Conservation (phyloP, 352 stramenopile species). For the Halophytophthora batemanensis region DNA sequence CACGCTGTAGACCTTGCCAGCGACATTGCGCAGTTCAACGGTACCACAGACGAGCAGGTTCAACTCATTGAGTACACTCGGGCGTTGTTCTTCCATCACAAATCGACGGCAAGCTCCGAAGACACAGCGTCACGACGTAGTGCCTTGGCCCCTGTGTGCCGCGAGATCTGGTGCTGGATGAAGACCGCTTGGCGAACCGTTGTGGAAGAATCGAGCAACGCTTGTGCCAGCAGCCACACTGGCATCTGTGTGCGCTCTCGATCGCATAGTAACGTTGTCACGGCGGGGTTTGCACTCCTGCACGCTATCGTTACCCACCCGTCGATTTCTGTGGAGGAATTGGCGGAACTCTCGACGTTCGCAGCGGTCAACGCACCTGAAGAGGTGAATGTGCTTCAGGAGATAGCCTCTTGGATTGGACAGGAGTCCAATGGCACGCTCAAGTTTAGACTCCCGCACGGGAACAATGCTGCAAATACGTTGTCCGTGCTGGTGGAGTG, state of each 20-base stretch:
- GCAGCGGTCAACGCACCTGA: neutral
- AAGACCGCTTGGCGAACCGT: constrained; percentile 12
- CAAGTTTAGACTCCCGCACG: neutral
- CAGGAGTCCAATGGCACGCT: neutral
- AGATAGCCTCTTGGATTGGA: constrained; percentile 10
- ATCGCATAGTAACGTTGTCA: constrained; percentile 12
- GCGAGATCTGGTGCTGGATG: constrained; percentile 29
- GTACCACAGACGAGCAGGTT: constrained; percentile 30
- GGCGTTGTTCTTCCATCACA: constrained; percentile 14
- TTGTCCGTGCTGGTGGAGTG: constrained; percentile 6
- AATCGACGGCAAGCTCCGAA: constrained; percentile 3
- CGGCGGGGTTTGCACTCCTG: constrained; percentile 10
- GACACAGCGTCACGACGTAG: neutral
- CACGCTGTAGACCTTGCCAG: constrained; percentile 29
- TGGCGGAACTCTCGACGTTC: constrained; percentile 16
- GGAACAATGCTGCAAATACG: neutral
- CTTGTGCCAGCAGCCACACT: neutral
- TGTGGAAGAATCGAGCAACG: neutral
- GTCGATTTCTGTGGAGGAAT: constrained; percentile 13
- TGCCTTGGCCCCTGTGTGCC: constrained; percentile 16
- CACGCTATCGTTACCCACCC: constrained; percentile 13
- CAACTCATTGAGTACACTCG: constrained; percentile 32
- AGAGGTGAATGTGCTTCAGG: constrained; percentile 6
- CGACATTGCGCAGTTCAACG: constrained; percentile 38
- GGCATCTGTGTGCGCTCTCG: neutral